A percentile compares a stretch with the other conserved stretches of the same genome.
Conservation (phyloP, 345 rosid genomes). For the rapeseed (Brassica napus) region DNA sequence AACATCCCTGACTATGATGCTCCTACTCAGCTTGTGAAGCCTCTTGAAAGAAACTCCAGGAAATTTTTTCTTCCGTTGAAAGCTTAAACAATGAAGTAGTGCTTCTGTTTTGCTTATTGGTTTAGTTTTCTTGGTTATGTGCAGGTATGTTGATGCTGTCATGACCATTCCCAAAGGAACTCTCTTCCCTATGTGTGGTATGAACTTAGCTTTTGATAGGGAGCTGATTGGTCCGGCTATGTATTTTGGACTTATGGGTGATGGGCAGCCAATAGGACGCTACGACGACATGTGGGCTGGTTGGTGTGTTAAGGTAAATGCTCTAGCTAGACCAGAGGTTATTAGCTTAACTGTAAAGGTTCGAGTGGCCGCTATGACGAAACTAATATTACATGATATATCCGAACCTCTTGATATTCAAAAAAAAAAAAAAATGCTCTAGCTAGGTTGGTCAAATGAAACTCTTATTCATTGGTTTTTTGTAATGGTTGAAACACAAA, state of each 20-base stretch:
- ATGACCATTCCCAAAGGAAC: constrained; percentile 87
- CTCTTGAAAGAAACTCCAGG: constrained; percentile 85
- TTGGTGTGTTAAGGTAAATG: constrained; percentile 39
- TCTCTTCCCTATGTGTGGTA: constrained; percentile 90
- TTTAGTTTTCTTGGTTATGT: constrained; percentile 7
- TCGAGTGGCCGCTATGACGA: no score
- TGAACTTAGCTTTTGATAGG: constrained; percentile 79
- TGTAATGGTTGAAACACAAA: no score
- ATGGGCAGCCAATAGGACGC: constrained; percentile 41
- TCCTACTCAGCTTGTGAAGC: constrained; percentile 90
- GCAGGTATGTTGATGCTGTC: constrained; percentile 78
- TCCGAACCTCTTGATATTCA: no score
- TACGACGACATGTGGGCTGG: constrained; percentile 41
- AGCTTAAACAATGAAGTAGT: neutral
- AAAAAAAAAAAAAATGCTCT: neutral
- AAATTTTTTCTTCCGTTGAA: constrained; percentile 5
- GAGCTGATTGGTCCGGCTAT: constrained; percentile 51
- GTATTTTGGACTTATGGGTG: constrained; percentile 47
- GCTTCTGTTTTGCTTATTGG: constrained; percentile 15
- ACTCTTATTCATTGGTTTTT: neutral
- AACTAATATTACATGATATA: no score
- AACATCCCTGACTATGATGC: constrained; percentile 95
- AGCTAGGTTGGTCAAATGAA: neutral
- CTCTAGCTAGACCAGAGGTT: neutral
- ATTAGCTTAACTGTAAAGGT: no score